Conservation (phyloP, 345 rosid species). For the Ceriops decandra region DNA sequence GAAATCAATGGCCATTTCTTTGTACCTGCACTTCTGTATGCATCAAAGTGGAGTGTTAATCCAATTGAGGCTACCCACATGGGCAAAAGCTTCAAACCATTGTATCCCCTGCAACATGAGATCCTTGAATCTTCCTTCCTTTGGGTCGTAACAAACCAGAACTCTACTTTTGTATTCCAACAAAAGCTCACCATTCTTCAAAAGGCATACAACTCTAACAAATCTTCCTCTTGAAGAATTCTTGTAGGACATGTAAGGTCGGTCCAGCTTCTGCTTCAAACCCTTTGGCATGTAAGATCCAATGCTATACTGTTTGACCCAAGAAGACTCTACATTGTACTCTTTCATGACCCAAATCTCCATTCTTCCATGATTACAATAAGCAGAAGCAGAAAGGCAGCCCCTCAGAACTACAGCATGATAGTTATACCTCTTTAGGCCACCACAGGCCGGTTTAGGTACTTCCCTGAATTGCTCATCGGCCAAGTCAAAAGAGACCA, state of each 20-base stretch:
- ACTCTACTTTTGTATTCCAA: conserved; percentile 75
- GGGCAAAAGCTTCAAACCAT: conserved; percentile 71
- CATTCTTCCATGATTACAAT: conserved; percentile 62
- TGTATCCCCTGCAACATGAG: conserved; percentile 51
- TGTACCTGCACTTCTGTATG: not conserved
- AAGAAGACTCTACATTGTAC: conserved; percentile 61
- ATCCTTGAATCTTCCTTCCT: conserved; percentile 54
- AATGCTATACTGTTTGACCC: conserved; percentile 58
- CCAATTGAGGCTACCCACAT: conserved; percentile 70
- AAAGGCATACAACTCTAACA: conserved; percentile 48
- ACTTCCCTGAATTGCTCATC: conserved; percentile 75
- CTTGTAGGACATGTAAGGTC: conserved; percentile 55
- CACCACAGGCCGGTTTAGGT: conserved; percentile 67
- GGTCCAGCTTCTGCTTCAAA: conserved; percentile 47
- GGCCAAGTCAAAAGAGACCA: conserved; percentile 68
- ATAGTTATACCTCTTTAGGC: conserved; percentile 53
- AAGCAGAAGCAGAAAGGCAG: conserved; percentile 60
- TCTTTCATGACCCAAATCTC: conserved; percentile 90
- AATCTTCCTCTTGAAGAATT: conserved; percentile 40
- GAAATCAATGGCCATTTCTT: not conserved
- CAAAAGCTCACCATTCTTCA: conserved; percentile 70
- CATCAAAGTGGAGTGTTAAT: conserved; percentile 32
- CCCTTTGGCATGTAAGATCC: conserved; percentile 72
- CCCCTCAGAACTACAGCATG: conserved; percentile 52
- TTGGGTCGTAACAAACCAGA: conserved; percentile 67